Base-by-base conservation (phyloP, 345 rosid species). In the Geranium brycei region DNA sequence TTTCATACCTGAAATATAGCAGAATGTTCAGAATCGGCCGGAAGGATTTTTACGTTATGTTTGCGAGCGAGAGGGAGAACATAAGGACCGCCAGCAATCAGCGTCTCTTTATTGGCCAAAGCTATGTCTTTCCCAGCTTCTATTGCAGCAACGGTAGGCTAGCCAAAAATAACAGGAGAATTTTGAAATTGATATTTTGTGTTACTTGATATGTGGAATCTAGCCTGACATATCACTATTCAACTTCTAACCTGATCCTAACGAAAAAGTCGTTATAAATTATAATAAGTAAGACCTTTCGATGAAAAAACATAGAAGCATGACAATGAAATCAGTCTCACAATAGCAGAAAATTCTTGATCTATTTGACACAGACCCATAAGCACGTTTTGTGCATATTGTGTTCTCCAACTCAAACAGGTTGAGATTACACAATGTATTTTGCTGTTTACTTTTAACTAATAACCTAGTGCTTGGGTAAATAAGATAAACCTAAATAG, bases 1-100 rank as follows among this genome's bases (percentile, higher is more conserved):
- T 5, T 57, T 16, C 70, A 57, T 75, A 90, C 97, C 96, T 93
- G 99, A 76, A 93, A 93, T 77, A 93, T 86, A 55, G 99, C 96
- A 68, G 97, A 93, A 79, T 93, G 99, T 72, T 93, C 99, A 4
- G 99, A 93, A 86, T 90, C 99, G 66, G 99, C 96, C 0, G 97
- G 96, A 76, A 93, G 97, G 74, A 93, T 88, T 72, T 93, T 93
- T 19, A 93, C 91, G 12, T 86, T 88, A 77, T 88, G 81, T 70
- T 88, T 88, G 41, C 80, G 90, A 58, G 97, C 96, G 7, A 90
- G 95, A 64, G 97, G 99, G 40, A 93, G 97, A 73, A 93, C 89
- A 75, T 88, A 93, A 38, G 96, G 99, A 57, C 97, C 97, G 53
- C 96, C 99, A 38, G 99, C 96, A 31, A 90, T 93, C 63, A 93